A percentile compares a stretch with the other conserved stretches of the same genome.
Conservation (phyloP, 306 rosid species). For the Astragalus glycyphyllos region DNA sequence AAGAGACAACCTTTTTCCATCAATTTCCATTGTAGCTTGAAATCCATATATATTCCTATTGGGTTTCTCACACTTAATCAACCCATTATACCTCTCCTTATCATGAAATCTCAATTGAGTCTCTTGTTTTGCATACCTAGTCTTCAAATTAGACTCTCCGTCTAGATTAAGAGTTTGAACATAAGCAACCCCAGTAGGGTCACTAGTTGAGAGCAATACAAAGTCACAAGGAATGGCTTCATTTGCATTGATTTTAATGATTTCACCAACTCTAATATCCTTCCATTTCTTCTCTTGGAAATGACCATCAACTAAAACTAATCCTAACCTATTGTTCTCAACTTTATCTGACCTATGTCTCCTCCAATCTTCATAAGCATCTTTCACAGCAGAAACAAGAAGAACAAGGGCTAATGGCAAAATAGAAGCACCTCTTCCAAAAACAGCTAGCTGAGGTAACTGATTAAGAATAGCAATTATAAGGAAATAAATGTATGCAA, state of each 20-base stretch:
- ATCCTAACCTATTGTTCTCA: slow-evolving; percentile 85
- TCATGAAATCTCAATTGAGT: slow-evolving; percentile 70
- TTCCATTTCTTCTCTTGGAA: slow-evolving; percentile 74
- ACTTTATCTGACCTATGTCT: slow-evolving; percentile 80
- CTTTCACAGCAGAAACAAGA: slow-evolving; percentile 87
- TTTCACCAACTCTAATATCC: slow-evolving; percentile 80
- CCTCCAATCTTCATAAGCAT: slow-evolving; percentile 90
- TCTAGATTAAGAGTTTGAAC: slow-evolving; percentile 92
- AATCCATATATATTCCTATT: slow-evolving; percentile 94
- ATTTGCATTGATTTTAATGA: slow-evolving; percentile 64
- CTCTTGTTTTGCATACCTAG: slow-evolving; percentile 92
- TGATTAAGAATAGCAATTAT: slow-evolving; percentile 88
- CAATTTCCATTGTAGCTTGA: slow-evolving; percentile 82
- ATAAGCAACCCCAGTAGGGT: slow-evolving; percentile 92
- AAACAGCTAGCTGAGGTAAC: slow-evolving; percentile 93
- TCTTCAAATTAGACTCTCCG: slow-evolving; percentile 97
- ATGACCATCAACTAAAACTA: slow-evolving; percentile 62
- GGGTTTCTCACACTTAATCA: slow-evolving; percentile 91
- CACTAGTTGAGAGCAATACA: slow-evolving; percentile 90
- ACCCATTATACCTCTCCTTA: slow-evolving; percentile 61
- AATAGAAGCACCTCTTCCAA: slow-evolving; percentile 82
- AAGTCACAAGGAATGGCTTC: slow-evolving; percentile 91
- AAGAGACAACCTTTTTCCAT: slow-evolving; percentile 77
- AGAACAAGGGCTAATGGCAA: slow-evolving; percentile 85
- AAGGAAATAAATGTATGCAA: slow-evolving; percentile 91